Evolutionary conservation across 1,139 yeast genomes (phyloP).

Genomic region (Debaryomyces psychrophilus): DNA sequence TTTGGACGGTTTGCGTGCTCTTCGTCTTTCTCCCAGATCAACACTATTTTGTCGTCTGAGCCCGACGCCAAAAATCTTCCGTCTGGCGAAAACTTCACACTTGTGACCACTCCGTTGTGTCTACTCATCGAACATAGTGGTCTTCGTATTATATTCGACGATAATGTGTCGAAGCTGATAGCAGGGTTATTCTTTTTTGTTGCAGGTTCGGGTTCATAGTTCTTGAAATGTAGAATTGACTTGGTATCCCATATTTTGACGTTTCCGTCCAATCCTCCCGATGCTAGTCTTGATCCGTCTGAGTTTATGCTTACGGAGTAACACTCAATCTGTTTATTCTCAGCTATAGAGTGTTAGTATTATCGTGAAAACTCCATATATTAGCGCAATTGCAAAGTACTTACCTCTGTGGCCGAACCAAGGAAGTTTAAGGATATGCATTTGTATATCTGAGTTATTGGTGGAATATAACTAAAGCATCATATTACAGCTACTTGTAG

Average conservation of each 20-base stretch:
- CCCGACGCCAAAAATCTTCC: slow-evolving; percentile 92
- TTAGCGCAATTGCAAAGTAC: slow-evolving; percentile 20
- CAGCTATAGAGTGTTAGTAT: slow-evolving; percentile 50
- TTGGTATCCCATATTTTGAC: slow-evolving; percentile 87
- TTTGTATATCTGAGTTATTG: slow-evolving; percentile 22
- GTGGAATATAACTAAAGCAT: not conserved
- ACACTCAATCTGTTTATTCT: slow-evolving; percentile 77
- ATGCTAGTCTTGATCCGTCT: slow-evolving; percentile 83
- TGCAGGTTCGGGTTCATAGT: slow-evolving; percentile 14
- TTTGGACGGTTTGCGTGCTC: slow-evolving; percentile 47
- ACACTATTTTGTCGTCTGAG: slow-evolving; percentile 87
- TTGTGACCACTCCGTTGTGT: slow-evolving; percentile 92
- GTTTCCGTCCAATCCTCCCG: slow-evolving; percentile 95
- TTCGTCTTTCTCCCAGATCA: slow-evolving; percentile 92
- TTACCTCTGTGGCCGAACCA: slow-evolving; percentile 77
- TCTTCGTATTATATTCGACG: slow-evolving; percentile 44
- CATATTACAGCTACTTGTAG: not conserved
- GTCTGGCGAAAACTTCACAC: slow-evolving; percentile 88
- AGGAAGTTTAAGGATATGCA: slow-evolving; percentile 81
- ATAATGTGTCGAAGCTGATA: slow-evolving; percentile 22
- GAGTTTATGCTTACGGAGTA: slow-evolving; percentile 81
- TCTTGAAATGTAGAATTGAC: slow-evolving; percentile 26
- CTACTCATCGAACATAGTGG: slow-evolving; percentile 82
- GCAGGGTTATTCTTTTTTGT: slow-evolving; percentile 8
- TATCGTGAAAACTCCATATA: slow-evolving; percentile 13